A percentile compares a stretch with the other conserved stretches of the same genome.
Conservation (phyloP, 2,329 filamentous ascomycete genomes). For the Geoglossum cookeanum region DNA sequence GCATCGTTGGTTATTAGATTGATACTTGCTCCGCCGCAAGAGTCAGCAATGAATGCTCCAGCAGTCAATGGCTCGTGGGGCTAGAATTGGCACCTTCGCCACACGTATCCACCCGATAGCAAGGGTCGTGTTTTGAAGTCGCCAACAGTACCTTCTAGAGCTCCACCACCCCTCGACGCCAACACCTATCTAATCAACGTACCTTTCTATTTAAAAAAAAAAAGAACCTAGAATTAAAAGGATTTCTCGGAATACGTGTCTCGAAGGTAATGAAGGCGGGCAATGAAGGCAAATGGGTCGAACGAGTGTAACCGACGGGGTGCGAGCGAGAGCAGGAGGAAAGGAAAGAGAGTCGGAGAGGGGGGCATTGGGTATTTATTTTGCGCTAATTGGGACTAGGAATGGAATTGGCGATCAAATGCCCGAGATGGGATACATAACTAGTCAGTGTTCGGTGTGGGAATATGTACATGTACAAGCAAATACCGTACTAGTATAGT, state of each 20-base stretch:
- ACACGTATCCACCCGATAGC: background rate
- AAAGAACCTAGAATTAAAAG: too few relatives aligned
- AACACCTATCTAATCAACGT: too few relatives aligned
- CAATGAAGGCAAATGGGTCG: background rate
- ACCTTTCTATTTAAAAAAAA: too few relatives aligned
- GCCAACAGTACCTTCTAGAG: too few relatives aligned
- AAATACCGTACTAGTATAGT: too few relatives aligned
- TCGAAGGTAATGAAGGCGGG: too few relatives aligned
- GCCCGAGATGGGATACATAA: background rate
- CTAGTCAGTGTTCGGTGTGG: background rate
- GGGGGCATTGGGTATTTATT: background rate
- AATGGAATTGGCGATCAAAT: background rate
- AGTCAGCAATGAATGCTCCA: background rate
- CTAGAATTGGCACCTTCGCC: background rate
- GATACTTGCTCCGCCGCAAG: background rate
- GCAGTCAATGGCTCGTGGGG: background rate
- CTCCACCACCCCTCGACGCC: too few relatives aligned
- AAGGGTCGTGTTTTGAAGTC: too few relatives aligned
- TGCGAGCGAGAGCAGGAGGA: background rate
- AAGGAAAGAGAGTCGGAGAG: background rate
- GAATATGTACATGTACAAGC: background rate
- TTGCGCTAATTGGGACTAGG: too few relatives aligned
- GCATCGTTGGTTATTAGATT: background rate
- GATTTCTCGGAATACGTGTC: too few relatives aligned
- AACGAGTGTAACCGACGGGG: background rate